Evolutionary conservation across 805 yeast species (phyloP).

Genomic region (Starmerella bombi): DNA sequence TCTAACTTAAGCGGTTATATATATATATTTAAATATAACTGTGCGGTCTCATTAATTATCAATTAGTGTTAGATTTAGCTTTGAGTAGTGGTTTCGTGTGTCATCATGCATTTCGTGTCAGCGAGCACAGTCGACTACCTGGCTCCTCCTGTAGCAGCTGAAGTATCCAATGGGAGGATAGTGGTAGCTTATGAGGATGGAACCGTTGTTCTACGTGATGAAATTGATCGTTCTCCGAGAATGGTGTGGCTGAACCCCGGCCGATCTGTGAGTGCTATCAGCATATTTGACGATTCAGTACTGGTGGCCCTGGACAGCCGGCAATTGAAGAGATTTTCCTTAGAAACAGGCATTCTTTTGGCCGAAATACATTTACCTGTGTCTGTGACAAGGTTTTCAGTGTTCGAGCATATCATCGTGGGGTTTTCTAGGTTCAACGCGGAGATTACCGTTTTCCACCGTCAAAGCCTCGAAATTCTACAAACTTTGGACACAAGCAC

Average conservation of each 20-base stretch:
- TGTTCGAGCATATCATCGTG: constrained; percentile 11
- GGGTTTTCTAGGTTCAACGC: constrained; percentile 4
- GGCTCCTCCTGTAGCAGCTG: neutral
- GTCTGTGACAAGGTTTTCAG: constrained; percentile 1
- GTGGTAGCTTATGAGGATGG: constrained; percentile 11
- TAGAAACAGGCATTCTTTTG: constrained; percentile 3
- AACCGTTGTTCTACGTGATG: neutral
- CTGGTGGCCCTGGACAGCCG: constrained; percentile 4
- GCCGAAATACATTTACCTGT: neutral
- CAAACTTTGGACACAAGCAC: constrained; percentile 1
- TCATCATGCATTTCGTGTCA: constrained; percentile 1
- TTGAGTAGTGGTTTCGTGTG: neutral
- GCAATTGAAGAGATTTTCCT: neutral
- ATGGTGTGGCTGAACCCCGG: constrained; percentile 12
- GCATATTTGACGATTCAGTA: constrained; percentile 1
- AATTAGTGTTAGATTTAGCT: neutral
- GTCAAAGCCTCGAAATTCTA: constrained; percentile 9
- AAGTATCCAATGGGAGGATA: neutral
- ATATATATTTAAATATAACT: neutral
- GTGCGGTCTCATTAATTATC: neutral
- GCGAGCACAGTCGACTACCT: constrained; percentile 1
- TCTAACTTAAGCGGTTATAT: neutral
- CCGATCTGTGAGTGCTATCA: constrained; percentile 1
- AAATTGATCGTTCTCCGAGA: neutral
- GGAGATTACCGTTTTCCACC: constrained; percentile 4